These are phyloP conservation scores for Asparagopsis taxiformis DNA, from an alignment of 31 red algal species.

Conservation along the genomic window DNA sequence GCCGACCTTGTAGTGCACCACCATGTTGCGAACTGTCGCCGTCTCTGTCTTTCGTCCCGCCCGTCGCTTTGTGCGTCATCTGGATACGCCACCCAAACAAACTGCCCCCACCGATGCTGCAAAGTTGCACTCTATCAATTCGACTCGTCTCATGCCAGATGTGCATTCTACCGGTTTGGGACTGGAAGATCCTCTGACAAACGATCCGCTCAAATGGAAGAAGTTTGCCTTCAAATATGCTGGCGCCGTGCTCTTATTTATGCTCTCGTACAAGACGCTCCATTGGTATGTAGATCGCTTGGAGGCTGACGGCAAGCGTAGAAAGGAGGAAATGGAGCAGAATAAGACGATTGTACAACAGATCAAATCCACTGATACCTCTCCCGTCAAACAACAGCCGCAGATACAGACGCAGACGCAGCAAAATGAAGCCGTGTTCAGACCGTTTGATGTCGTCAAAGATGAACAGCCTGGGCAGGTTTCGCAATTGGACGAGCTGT, in stretches of 20 bases:
- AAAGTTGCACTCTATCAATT: no score
- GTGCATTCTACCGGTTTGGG: conserved; percentile 15
- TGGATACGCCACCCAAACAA: no score
- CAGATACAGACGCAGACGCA: background rate
- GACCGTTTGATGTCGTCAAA: conserved; percentile 14
- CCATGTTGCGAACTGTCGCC: no score
- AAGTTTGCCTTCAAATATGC: conserved; percentile 82
- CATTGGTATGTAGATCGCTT: conserved; percentile 83
- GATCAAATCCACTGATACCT: conserved; percentile 6
- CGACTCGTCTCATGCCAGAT: background rate
- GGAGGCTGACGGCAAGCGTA: conserved; percentile 53
- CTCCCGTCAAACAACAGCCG: background rate
- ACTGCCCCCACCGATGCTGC: no score
- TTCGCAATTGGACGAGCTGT: conserved; percentile 36
- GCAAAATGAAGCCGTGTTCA: background rate
- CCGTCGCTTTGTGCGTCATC: no score
- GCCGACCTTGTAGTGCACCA: no score
- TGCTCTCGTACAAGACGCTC: conserved; percentile 66
- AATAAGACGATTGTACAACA: conserved; percentile 34
- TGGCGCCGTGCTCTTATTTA: conserved; percentile 63
- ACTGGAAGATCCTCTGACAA: conserved; percentile 44
- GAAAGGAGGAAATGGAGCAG: conserved; percentile 52
- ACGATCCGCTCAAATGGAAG: conserved; percentile 77
- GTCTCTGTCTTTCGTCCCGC: no score
- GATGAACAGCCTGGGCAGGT: conserved; percentile 7